Evolutionary conservation across 2,329 filamentous ascomycete genomes (phyloP), one percentile per base, ranked within the genome.

Genomic region (Falciphora oryzae): DNA sequence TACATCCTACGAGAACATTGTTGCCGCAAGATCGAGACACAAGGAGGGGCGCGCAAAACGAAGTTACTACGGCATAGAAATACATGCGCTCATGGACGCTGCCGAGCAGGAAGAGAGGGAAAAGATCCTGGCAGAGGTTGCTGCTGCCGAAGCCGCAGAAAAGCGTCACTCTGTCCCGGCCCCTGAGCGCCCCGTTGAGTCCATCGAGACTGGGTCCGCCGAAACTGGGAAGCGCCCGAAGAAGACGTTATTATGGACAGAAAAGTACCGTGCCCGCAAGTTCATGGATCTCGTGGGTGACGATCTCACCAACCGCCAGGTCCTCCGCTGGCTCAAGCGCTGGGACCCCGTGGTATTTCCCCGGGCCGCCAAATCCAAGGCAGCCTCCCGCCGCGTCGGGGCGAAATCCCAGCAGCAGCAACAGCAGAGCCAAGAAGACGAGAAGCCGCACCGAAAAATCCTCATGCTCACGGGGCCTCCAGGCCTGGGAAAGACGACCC

Each of bases 261-360:
- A 99, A 74, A 99, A 99, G 74, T 99, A 99, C 73, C 89, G 95
- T 50, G 95, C 95, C 32, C 87, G 87, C 66, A 94, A 88, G 70
- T 99, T 98, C 71, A 91, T 93, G 70, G 95, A 99, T 70, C 82
- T 99, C 0, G 92, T 96, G 61, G 96, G 96, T 32, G 95, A 99
- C 70, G 95, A 99, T 73, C 84, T 93, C 59, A 98, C 94, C 31
- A 96, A 99, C 75, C 87, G 95, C 66, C 85, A 89, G 66, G 94
- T 99, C 5, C 80, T 99, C 64, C 87, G 91, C 63, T 99, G 95
- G 95, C 79, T 99, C 57, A 99, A 98, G 78, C 84, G 85, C 25
- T 99, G 95, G 95, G 95, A 99, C 73, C 83, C 89, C 0, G 82
- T 97, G 31, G 95, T 99, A 0, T 99, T 98, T 69, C 94, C 94